Evolutionary conservation across 31 red algal species (phyloP), one percentile per base, ranked within the genome.

Genomic region (Asparagopsis taxiformis): DNA sequence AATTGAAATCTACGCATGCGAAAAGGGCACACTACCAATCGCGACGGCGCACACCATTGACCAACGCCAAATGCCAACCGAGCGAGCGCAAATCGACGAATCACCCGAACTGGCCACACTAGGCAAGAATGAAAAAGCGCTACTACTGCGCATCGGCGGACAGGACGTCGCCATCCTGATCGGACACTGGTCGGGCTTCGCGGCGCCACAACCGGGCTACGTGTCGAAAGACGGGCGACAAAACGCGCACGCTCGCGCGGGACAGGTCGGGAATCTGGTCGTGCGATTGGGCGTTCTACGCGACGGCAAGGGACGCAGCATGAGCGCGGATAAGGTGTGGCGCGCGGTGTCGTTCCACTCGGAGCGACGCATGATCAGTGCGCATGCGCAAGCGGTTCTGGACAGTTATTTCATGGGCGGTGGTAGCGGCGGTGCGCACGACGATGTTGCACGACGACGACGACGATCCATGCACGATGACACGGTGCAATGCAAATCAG

Each of bases 241-340:
- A 28, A 15, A n/a, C 21, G 32, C 2, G 53, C 26, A n/a, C 34
- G 35, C 7, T 6, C 11, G 39, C 22, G 31, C 17, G 38, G 29
- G 13, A 7, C 25, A 1, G 35, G 30, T 22, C 1, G 55, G 32
- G 24, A 51, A 31, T 23, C 3, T 74, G 31, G 39, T 20, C 1
- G 22, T 74, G 32, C 53, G 70, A 11, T 41, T 74, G 25, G 50
- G 70, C 52, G 13, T 59, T 1, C 6, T 74, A 34, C 11, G 36
- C 38, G 21, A 50, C 23, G 29, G 37, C 31, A 2, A 24, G 23
- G 22, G 16, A 15, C 29, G n/a, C 24, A 31, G 20, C 9, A 59
- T 16, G 51, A 44, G 17, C 7, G 41, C 21, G 7, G 16, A 43
- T 5, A 30, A 60, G 54, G 8, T 5, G 2, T 41, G 9, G 19